A percentile compares a stretch with the other conserved stretches of the same genome.
phyloP scores from a whole-genome alignment of 352 stramenopile genomes.

The Phytophthora megakarya region DNA sequence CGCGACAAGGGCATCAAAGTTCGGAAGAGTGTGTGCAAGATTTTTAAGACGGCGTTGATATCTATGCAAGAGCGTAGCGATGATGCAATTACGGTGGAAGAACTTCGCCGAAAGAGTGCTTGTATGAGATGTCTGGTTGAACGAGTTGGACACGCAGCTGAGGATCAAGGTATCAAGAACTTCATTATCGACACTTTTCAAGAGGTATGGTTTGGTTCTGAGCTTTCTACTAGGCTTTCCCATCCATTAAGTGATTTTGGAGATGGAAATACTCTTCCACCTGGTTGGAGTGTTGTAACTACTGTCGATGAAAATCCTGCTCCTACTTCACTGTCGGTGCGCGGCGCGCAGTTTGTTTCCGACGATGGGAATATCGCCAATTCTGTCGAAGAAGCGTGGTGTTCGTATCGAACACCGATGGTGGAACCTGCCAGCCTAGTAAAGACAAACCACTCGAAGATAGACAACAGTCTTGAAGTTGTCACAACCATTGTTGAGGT shows the following conservation, averaged over 20 bases:
- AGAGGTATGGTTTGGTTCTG: slow-evolving; percentile 83
- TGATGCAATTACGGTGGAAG: slow-evolving; percentile 27
- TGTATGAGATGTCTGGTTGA: slow-evolving; percentile 82
- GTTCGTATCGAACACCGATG: slow-evolving; percentile 49
- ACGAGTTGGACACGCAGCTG: slow-evolving; percentile 66
- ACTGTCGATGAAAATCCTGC: neutral
- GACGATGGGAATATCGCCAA: slow-evolving; percentile 53
- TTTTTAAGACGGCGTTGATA: slow-evolving; percentile 60
- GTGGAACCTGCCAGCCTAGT: slow-evolving; percentile 70
- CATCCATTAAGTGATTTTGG: slow-evolving; percentile 40
- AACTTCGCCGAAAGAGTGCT: slow-evolving; percentile 57
- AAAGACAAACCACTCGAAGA: slow-evolving; percentile 65
- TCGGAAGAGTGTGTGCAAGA: slow-evolving; percentile 85
- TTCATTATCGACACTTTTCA: slow-evolving; percentile 88
- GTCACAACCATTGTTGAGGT: slow-evolving; percentile 80
- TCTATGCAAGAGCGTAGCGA: slow-evolving; percentile 16
- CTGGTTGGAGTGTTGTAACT: slow-evolving; percentile 53
- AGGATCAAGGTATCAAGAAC: slow-evolving; percentile 83
- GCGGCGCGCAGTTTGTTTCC: slow-evolving; percentile 53
- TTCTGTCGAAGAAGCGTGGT: slow-evolving; percentile 70
- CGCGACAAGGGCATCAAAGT: slow-evolving; percentile 88
- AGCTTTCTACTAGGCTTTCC: slow-evolving; percentile 55
- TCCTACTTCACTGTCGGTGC: neutral
- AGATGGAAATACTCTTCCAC: slow-evolving; percentile 48
- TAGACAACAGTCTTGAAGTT: slow-evolving; percentile 62